These are phyloP conservation scores for Borealophlyctis nickersoniae DNA, from an alignment of 192 early-diverging fungal species.

Conservation along the genomic window DNA sequence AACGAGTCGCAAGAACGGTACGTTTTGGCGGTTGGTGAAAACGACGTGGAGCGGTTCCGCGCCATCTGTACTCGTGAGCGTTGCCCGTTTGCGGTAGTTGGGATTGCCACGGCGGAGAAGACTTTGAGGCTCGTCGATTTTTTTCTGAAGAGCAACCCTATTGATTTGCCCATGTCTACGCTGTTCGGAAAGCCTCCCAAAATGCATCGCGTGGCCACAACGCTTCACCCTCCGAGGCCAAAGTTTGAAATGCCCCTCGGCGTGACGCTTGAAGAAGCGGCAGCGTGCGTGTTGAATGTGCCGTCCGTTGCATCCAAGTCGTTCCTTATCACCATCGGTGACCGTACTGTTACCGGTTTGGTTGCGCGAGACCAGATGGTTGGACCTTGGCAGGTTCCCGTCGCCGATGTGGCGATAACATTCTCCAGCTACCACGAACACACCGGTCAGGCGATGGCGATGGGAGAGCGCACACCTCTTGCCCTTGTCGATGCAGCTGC, in stretches of 20 bases:
- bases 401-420: conserved; percentile 95
- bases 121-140: conserved; percentile 78
- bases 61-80: conserved; percentile 84
- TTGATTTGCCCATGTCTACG: conserved; percentile 93
- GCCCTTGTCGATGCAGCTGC: conserved; percentile 83
- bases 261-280: conserved; percentile 50
- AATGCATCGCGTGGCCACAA: conserved; percentile 77
- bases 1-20: conserved; percentile 99
- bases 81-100: conserved; percentile 87
- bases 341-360: conserved; percentile 91
- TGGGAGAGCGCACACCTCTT: conserved; percentile 92
- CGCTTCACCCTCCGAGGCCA: conserved; percentile 43
- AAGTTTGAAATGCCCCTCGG: conserved; percentile 61
- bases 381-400: conserved; percentile 98
- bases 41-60: conserved; percentile 66
- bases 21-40: conserved; percentile 83
- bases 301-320: conserved; percentile 89
- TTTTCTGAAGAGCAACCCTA: conserved; percentile 61
- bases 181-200: conserved; percentile 97
- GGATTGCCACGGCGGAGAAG: conserved; percentile 79
- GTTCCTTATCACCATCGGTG: conserved; percentile 98
- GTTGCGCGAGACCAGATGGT: conserved; percentile 97
- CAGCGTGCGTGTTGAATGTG: conserved; percentile 72
- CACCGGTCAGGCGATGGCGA: conserved; percentile 94
- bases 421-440: conserved; percentile 71